A percentile compares a stretch with the other conserved stretches of the same genome.
Conservation (phyloP, 1,284 basidiomycete species). For the Flammula alnicola region DNA sequence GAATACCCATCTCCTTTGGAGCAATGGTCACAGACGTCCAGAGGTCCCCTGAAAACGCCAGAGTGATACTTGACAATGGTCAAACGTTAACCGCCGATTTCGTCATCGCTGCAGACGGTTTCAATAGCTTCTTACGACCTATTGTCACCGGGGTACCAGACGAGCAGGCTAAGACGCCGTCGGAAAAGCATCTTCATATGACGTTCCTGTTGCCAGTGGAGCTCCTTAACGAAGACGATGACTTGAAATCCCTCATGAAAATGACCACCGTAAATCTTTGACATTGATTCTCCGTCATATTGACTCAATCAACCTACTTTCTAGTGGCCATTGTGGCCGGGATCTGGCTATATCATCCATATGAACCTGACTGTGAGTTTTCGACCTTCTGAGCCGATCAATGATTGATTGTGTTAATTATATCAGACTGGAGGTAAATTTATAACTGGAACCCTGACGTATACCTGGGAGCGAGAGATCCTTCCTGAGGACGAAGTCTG, state of each 20-base stretch:
- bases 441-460: constrained; percentile 32
- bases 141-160: constrained; percentile 39
- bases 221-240: constrained; percentile 38
- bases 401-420: not conserved
- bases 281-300: not conserved
- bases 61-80: constrained; percentile 44
- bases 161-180: constrained; percentile 23
- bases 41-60: constrained; percentile 43
- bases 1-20: constrained; percentile 52
- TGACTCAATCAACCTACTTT: not conserved
- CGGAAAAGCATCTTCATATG: constrained; percentile 46
- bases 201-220: constrained; percentile 44
- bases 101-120: constrained; percentile 59
- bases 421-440: constrained; percentile 25
- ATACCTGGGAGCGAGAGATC: constrained; percentile 24
- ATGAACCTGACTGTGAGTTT: constrained; percentile 8
- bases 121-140: constrained; percentile 54
- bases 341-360: constrained; percentile 36
- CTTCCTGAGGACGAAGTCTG: constrained; percentile 30
- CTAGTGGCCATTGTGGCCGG: constrained; percentile 43
- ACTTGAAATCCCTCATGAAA: constrained; percentile 36
- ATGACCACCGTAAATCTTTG: constrained; percentile 31
- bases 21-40: constrained; percentile 39
- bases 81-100: constrained; percentile 46
- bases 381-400: not conserved